Conservation (phyloP, 129 eudicot genomes). For the carrot (Daucus carota) region DH1_v3.0 NC_030383.2:52345501-52346000, state of each 20-base stretch:
- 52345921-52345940: not conserved
- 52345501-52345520: conserved; percentile 44
- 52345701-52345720: not conserved
- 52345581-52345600: conserved; percentile 27
- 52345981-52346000: not conserved
- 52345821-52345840: not conserved
- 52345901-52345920: not conserved
- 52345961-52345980: no score
- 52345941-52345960: not conserved
- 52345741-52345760: not conserved
- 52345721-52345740: not conserved
- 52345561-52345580: conserved; percentile 91
- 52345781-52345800: not conserved
- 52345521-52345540: conserved; percentile 49
- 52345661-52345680: not conserved
- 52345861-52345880: not conserved
- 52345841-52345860: not conserved
- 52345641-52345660: not conserved
- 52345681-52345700: not conserved
- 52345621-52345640: not conserved
- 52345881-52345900: not conserved
- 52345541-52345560: conserved; percentile 95
- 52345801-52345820: not conserved
- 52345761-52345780: not conserved
- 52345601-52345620: conserved; percentile 5